Percentiles rank a stretch among this genome's conserved stretches.
phyloP scores from a whole-genome alignment of 192 early-diverging fungal genomes.

The Rhizoclosmatium sp. region DNA sequence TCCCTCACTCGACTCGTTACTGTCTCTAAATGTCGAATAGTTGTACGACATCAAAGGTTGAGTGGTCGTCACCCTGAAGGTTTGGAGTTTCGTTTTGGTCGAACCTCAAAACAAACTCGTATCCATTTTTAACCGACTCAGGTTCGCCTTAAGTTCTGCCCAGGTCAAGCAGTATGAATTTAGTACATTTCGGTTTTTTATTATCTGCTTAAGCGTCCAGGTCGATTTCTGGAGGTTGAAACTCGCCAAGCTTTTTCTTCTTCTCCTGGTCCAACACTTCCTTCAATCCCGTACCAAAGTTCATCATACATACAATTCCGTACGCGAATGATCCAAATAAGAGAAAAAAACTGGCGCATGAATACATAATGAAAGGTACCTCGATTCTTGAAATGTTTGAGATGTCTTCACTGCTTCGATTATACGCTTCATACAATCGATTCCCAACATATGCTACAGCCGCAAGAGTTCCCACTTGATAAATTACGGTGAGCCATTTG shows the following conservation, averaged over 20 bases:
- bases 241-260: background rate
- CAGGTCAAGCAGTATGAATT: too few relatives aligned
- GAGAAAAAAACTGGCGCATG: background rate
- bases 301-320: background rate
- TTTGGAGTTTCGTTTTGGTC: too few relatives aligned
- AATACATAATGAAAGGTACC: conserved; percentile 6
- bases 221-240: conserved; percentile 3
- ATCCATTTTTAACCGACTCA: too few relatives aligned
- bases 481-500: background rate
- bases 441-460: background rate
- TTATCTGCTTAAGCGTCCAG: conserved; percentile 10
- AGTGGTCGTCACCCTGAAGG: too few relatives aligned
- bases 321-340: background rate
- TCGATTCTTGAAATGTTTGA: background rate
- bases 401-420: background rate
- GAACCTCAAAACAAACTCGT: too few relatives aligned
- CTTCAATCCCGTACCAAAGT: conserved; percentile 26
- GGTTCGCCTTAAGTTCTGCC: too few relatives aligned
- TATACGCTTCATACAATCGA: background rate
- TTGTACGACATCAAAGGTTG: too few relatives aligned
- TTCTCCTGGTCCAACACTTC: conserved; percentile 21
- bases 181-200: too few relatives aligned
- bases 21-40: too few relatives aligned
- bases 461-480: background rate
- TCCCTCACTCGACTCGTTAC: too few relatives aligned